These are phyloP conservation scores for Neofusicoccum kwambonambiense DNA, from an alignment of 2,329 filamentous ascomycete species.

Conservation along the genomic window DNA sequence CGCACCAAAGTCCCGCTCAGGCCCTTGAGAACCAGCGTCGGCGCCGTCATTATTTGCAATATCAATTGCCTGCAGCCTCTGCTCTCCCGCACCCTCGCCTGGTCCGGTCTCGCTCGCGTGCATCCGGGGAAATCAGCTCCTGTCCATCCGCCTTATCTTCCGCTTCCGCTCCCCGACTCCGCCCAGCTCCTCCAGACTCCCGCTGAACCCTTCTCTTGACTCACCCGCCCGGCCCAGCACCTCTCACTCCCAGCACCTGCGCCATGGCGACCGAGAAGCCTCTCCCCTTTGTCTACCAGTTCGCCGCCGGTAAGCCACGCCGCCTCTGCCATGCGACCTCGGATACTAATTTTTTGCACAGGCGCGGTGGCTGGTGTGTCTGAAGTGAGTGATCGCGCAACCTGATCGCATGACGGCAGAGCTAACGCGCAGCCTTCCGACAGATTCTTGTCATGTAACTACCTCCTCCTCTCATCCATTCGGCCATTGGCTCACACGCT, in stretches of 20 bases:
- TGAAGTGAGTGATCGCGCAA: constrained; percentile 63
- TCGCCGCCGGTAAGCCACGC: constrained; percentile 71
- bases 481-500: constrained; percentile 20
- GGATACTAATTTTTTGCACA: constrained; percentile 41
- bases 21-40: background rate
- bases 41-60: background rate
- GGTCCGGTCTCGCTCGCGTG: background rate
- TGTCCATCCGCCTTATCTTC: constrained; percentile 7
- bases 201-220: constrained; percentile 19
- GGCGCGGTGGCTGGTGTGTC: constrained; percentile 96
- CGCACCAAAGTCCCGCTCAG: background rate
- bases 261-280: constrained; percentile 63
- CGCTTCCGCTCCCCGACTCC: constrained; percentile 6
- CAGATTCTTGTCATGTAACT: constrained; percentile 86
- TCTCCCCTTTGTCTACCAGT: constrained; percentile 91
- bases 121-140: background rate
- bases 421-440: constrained; percentile 28
- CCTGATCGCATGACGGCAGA: background rate
- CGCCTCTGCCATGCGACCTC: constrained; percentile 28
- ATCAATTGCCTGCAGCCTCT: background rate
- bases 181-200: background rate
- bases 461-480: constrained; percentile 9
- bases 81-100: background rate
- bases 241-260: constrained; percentile 23
- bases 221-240: constrained; percentile 17